Conservation (phyloP, 768 basidiomycete species). For the Hygrophorus pudorinus region DNA sequence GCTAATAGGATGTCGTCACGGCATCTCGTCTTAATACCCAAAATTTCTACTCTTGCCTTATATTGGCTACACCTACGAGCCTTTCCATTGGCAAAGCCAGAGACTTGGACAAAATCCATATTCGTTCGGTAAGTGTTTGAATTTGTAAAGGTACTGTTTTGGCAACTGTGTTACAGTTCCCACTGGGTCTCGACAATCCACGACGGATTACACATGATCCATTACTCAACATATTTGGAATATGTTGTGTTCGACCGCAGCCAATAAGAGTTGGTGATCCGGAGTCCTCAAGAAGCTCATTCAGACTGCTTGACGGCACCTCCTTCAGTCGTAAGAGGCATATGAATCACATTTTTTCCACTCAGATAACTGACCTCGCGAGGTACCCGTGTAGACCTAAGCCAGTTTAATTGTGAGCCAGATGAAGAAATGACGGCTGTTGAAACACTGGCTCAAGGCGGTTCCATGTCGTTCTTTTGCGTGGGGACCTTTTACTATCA, state of each 20-base stretch:
- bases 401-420: slow-evolving; percentile 34
- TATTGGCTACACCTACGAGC: slow-evolving; percentile 43
- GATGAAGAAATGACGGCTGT: slow-evolving; percentile 60
- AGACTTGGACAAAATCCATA: slow-evolving; percentile 70
- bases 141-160: background rate
- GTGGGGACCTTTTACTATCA: slow-evolving; percentile 36
- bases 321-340: slow-evolving; percentile 46
- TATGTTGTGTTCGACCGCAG: slow-evolving; percentile 46
- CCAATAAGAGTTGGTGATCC: slow-evolving; percentile 46
- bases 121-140: slow-evolving; percentile 50
- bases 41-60: slow-evolving; percentile 41
- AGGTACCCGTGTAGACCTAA: slow-evolving; percentile 27
- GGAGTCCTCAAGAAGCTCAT: slow-evolving; percentile 38
- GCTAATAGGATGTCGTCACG: slow-evolving; percentile 38
- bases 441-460: slow-evolving; percentile 23
- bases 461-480: slow-evolving; percentile 32
- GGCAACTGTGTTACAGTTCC: slow-evolving; percentile 34
- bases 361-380: slow-evolving; percentile 3
- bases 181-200: slow-evolving; percentile 66
- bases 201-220: slow-evolving; percentile 54
- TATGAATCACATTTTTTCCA: background rate
- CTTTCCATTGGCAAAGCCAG: slow-evolving; percentile 58
- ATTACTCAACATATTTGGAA: slow-evolving; percentile 46
- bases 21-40: slow-evolving; percentile 39
- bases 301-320: slow-evolving; percentile 58